Base-by-base conservation (phyloP, 176 grass and related monocot species). In the Bromus sterilis region DNA sequence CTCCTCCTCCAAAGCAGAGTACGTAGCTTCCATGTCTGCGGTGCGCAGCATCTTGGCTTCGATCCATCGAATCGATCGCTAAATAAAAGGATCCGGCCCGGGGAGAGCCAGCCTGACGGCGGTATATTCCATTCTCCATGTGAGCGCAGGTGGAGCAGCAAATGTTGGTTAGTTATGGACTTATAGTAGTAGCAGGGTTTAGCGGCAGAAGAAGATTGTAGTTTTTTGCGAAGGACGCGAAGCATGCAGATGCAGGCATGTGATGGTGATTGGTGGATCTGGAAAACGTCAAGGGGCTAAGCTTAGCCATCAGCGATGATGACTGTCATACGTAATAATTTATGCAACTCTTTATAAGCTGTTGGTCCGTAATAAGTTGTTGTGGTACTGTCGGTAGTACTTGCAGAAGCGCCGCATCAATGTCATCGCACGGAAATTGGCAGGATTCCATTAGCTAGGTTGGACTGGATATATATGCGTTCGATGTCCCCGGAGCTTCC, bases 111-210 rank as follows among this genome's bases (percentile, higher is more conserved):
- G 34, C 8, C 74, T 77, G 35, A 12, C 35, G 36, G 36, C 56
- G 0, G 75, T 41, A 77, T 61, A 77, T 77, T 77, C 75, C 75
- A 61, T 26, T 67, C 46, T 16, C 75, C 75, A 77, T 77, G 56
- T 77, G 24, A 55, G 0, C 37, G 56, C 36, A 31, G 69, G 69
- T 73, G 69, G 26, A 73, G 69, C 69, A 42, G 56, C 56, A 42
- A 12, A 28, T 57, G 49, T 34, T 23, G 0, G 11, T 2, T 10
- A 53, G 56, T 53, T 21, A n/a, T n/a, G n/a, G n/a, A n/a, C n/a
- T n/a, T n/a, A n/a, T n/a, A 40, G 7, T 51, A 24, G 51, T 21
- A 25, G 49, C 31, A 21, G 13, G 35, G 26, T 20, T 18, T 76
- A 77, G 56, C 55, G 36, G 2, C 20, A 41, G 2, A 61, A 41